Evolutionary conservation across 192 early-diverging fungal genomes (phyloP), one percentile per base, ranked within the genome.

Genomic region (Piromyces finnis): DNA sequence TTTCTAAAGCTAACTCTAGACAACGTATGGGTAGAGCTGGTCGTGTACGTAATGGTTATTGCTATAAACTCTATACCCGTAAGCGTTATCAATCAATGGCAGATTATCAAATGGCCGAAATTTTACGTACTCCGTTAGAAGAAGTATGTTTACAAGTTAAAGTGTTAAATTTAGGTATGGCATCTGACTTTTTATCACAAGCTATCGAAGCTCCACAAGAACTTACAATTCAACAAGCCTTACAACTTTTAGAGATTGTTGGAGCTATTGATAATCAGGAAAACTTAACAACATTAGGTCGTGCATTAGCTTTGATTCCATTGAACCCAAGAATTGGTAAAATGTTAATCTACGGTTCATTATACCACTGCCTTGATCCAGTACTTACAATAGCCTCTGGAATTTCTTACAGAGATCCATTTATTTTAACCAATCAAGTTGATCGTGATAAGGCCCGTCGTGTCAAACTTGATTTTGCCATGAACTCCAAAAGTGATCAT

Each of bases 321-420:
- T 85, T 92, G 16, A 92, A 93, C 78, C 91, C 91, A 6, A 91
- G 90, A 83, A 88, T 93, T 35, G 90, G 90, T n/a, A 89, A 91
- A 59, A 88, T 91, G 80, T 83, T 93, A 29, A 82, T 96, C 28
- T 88, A 91, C 78, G 94, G 91, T 12, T 89, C 93, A 0, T 85
- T 92, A 18, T 91, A 94, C 81, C 86, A 92, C 36, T 92, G 90
- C 18, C 79, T 94, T 3, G 94, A 95, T 35, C 91, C 92, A 0
- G 87, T 92, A 5, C 78, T 96, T 28, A 89, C 90, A 2, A 82
- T 88, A 15, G 91, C 91, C 2, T 88, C 87, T 0, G 82, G 84
- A 26, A 81, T 93, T 59, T 89, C 88, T 28, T 85, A 84, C 81
- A 86, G 87, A 77, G 81, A 78, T 29, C 88, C 88, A 26, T 89